Conservation (phyloP, 116 monocot species). For the Posidonia oceanica region DNA sequence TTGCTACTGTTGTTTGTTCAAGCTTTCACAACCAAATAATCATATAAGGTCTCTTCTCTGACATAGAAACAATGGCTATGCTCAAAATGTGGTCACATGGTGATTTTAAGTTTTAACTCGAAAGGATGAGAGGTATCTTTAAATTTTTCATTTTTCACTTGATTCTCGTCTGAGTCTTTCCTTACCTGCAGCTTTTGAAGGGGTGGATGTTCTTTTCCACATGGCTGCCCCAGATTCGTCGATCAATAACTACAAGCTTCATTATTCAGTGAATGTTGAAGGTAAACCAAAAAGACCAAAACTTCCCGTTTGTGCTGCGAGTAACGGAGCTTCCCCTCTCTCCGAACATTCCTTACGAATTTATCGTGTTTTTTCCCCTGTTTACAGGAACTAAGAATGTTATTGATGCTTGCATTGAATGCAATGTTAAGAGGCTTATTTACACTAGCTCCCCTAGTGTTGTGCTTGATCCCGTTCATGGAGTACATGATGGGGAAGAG, state of each 20-base stretch:
- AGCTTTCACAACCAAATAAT: too few relatives aligned
- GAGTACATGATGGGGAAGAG: slow-evolving; percentile 71
- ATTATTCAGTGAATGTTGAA: slow-evolving; percentile 94
- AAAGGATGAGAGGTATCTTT: too few relatives aligned
- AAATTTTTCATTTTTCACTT: neutral
- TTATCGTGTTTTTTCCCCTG: neutral
- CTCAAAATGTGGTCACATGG: too few relatives aligned
- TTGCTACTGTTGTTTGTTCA: too few relatives aligned
- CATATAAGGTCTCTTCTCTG: too few relatives aligned
- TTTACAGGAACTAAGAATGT: slow-evolving; percentile 86
- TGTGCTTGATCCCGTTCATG: slow-evolving; percentile 85
- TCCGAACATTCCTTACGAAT: neutral
- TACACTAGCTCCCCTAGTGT: slow-evolving; percentile 98
- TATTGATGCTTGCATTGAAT: slow-evolving; percentile 85
- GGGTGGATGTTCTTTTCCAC: slow-evolving; percentile 81
- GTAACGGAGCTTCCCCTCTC: neutral
- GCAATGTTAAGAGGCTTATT: slow-evolving; percentile 85
- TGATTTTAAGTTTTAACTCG: too few relatives aligned
- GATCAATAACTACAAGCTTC: slow-evolving; percentile 90
- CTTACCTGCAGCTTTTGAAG: slow-evolving; percentile 34
- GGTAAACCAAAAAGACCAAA: slow-evolving; percentile 22
- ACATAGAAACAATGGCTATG: too few relatives aligned
- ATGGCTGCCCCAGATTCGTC: slow-evolving; percentile 99
- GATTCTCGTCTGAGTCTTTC: neutral
- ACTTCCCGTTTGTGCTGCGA: neutral